Percentiles rank a stretch among this genome's conserved stretches.
Conservation (phyloP, 306 rosid species). For the Quercus robur region DNA sequence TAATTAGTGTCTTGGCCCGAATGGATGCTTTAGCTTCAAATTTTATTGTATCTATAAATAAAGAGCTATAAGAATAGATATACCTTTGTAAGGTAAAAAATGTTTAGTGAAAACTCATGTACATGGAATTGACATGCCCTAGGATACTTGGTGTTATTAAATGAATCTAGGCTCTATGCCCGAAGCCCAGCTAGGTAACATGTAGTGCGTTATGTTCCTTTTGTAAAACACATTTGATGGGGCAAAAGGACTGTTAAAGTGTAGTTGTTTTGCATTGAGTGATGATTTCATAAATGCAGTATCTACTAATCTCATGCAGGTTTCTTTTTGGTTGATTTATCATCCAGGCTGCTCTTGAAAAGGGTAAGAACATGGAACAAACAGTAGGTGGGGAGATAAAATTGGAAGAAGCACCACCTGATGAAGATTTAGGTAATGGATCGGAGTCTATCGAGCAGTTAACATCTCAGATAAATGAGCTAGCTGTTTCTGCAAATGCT, state of each 20-base stretch:
- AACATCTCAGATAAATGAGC: conserved; percentile 53
- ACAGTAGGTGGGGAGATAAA: conserved; percentile 30
- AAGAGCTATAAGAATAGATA: no score
- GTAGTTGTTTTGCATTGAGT: not conserved
- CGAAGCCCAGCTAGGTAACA: no score
- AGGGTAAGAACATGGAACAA: conserved; percentile 46
- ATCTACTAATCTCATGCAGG: not conserved
- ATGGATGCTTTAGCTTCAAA: no score
- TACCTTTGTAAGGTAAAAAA: no score
- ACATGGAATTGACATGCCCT: no score
- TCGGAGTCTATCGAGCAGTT: conserved; percentile 41
- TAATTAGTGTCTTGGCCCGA: no score
- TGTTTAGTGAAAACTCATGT: no score
- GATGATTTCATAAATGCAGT: not conserved
- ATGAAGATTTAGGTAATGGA: conserved; percentile 18
- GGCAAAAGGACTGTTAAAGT: not conserved
- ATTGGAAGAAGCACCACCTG: conserved; percentile 25
- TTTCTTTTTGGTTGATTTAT: conserved; percentile 6
- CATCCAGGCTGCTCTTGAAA: conserved; percentile 73
- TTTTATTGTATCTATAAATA: no score
- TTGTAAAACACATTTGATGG: no score
- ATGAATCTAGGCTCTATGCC: no score
- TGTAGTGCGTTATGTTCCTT: no score
- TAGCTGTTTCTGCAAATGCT: conserved; percentile 53
- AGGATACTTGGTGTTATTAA: no score